Evolutionary conservation across 495 filamentous ascomycete genomes (phyloP).

Genomic region (Sporormia fimetaria): DNA sequence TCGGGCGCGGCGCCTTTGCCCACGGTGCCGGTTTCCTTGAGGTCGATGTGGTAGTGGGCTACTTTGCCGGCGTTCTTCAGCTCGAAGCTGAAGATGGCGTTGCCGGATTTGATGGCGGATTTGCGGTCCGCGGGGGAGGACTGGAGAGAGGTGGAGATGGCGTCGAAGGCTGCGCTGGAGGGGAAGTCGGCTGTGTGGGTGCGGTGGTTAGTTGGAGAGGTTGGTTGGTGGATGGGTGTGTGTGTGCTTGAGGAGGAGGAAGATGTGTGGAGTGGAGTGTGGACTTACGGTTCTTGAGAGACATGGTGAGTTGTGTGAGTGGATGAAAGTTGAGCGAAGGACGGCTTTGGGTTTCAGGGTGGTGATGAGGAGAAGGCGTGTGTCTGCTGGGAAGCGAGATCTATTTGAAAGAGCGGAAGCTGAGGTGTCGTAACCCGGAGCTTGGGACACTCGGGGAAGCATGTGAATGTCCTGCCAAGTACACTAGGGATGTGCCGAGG

Average conservation of each 20-base stretch:
- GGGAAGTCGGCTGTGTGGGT: slow-evolving; percentile 63
- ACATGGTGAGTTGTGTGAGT: slow-evolving; percentile 44
- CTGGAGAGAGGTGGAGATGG: slow-evolving; percentile 64
- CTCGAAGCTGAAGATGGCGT: slow-evolving; percentile 80
- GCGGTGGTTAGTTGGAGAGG: slow-evolving; percentile 2
- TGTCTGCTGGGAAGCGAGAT: neutral
- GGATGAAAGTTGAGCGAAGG: neutral
- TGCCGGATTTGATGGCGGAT: slow-evolving; percentile 76
- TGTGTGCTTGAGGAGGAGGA: slow-evolving; percentile 12
- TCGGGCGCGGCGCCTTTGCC: slow-evolving; percentile 56
- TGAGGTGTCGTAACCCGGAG: neutral
- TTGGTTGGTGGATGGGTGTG: slow-evolving; percentile 1
- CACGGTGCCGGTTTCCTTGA: slow-evolving; percentile 79
- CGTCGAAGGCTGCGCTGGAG: slow-evolving; percentile 81
- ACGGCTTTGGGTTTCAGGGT: neutral
- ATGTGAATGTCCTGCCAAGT: slow-evolving; percentile 11
- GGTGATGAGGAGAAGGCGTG: neutral
- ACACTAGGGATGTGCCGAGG: slow-evolving; percentile 11
- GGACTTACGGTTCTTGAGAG: slow-evolving; percentile 64
- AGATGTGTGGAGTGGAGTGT: slow-evolving; percentile 7
- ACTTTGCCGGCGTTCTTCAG: slow-evolving; percentile 79
- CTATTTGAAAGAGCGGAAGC: slow-evolving; percentile 6
- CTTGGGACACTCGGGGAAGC: slow-evolving; percentile 11
- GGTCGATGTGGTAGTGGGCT: slow-evolving; percentile 86
- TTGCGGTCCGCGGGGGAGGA: slow-evolving; percentile 62